Percentiles rank a stretch among this genome's conserved stretches.
phyloP scores from a whole-genome alignment of 306 rosid species.

The peach (Prunus persica) region DNA sequence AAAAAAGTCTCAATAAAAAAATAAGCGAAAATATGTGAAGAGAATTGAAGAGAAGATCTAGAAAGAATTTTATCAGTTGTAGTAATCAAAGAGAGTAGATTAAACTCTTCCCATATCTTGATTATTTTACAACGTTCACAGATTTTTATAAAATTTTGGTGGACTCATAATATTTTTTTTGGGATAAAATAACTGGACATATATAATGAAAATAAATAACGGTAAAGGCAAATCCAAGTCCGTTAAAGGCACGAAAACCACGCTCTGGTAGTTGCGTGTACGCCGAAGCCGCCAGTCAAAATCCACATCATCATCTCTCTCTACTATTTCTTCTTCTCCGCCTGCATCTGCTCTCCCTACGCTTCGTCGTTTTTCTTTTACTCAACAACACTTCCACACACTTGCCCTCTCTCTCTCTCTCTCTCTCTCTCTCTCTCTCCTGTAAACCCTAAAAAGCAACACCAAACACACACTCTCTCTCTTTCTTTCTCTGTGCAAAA shows the following conservation, averaged over 20 bases:
- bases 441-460: constrained; percentile 13
- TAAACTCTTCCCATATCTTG: too few relatives aligned
- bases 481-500: neutral
- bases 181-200: too few relatives aligned
- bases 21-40: too few relatives aligned
- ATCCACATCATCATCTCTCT: constrained; percentile 6
- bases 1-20: too few relatives aligned
- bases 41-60: too few relatives aligned
- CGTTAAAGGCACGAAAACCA: constrained; percentile 1
- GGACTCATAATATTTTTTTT: too few relatives aligned
- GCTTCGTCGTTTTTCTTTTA: neutral
- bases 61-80: too few relatives aligned
- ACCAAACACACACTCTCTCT: neutral
- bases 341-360: neutral
- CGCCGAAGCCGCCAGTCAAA: neutral
- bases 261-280: neutral
- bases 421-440: neutral
- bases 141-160: too few relatives aligned
- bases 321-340: neutral
- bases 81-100: too few relatives aligned
- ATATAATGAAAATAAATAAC: neutral
- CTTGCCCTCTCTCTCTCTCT: neutral
- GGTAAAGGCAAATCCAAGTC: neutral
- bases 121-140: too few relatives aligned
- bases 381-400: neutral